Evolutionary conservation across 768 basidiomycete genomes (phyloP), one percentile per base, ranked within the genome.

Genomic region (Auricularia heimuer): DNA sequence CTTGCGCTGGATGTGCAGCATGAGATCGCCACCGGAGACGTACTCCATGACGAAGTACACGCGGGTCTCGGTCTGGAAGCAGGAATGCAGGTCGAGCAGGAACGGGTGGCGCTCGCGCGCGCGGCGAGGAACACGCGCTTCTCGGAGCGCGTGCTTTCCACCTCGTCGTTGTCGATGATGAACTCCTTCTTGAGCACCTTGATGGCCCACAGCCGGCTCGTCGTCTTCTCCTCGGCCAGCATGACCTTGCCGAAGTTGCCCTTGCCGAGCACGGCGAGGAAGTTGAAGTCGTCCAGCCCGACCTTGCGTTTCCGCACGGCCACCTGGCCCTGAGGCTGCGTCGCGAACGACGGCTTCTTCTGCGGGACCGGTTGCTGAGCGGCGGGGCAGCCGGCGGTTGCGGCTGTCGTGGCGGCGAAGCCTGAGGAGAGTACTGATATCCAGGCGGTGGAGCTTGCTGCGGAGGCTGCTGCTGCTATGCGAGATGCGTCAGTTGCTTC

Each of bases 11-110:
- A 99, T 98, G 76, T 99, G 97, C 69, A 98, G 81, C 97, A 99
- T 98, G 66, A 99, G 83, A 79, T 99, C 97, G 69, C 97, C 97
- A 66, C 97, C 97, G 71, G 93, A 94, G 67, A 99, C 90, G 77
- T 98, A 99, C 78, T 98, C 97, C 97, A 99, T 98, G 70, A 98
- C 97, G 73, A 99, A 98, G 80, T 99, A 99, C 62, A 99, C 89
- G 24, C 97, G 89, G 3, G 97, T 98, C 76, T 98, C 97, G 3
- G 97, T 98, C 78, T 99, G 97, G 86, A 99, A 99, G 80, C 97
- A 98, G 16, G 96, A 98, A 73, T 98, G 97, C 47, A 99, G 81
- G 12, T 90, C 92, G 68, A 99, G 88, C 51, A 99, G 78, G 85
- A 99, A 99, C 0, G 97, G 97, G 78, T 99, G 97, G 3, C 95